These are phyloP conservation scores for Argentina anserina DNA, from an alignment of 306 rosid genomes.

Conservation along the genomic window DNA sequence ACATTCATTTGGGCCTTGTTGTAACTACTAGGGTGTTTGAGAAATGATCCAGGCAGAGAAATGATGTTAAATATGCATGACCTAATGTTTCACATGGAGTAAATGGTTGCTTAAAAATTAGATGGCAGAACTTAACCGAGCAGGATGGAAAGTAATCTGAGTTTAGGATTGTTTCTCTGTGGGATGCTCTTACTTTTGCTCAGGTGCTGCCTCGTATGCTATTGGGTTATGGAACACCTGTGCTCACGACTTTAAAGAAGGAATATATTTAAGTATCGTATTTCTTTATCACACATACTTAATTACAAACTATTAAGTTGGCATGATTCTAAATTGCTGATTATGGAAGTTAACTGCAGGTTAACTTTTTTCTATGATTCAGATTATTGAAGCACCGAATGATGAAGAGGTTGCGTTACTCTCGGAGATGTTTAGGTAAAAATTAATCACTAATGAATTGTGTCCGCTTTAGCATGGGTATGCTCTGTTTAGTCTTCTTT, in stretches of 20 bases:
- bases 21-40: not conserved
- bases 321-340: constrained; percentile 38
- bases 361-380: constrained; percentile 65
- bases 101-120: not conserved
- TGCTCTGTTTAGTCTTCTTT: constrained; percentile 1
- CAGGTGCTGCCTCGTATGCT: not conserved
- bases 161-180: not conserved
- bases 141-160: not conserved
- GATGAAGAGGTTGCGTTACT: constrained; percentile 97
- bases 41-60: not conserved
- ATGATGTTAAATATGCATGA: constrained; percentile 4
- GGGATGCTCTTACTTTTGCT: not conserved
- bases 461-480: constrained; percentile 6
- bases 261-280: not conserved
- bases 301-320: constrained; percentile 5
- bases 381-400: constrained; percentile 88
- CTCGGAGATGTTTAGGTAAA: constrained; percentile 93
- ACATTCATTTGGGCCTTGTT: not conserved
- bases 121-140: not conserved
- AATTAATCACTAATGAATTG: constrained; percentile 23
- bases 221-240: not conserved
- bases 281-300: not conserved
- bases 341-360: constrained; percentile 54
- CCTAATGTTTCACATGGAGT: not conserved
- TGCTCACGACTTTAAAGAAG: not conserved